Base-by-base conservation (phyloP, 345 rosid species). In the Eucalyptus albens region DNA sequence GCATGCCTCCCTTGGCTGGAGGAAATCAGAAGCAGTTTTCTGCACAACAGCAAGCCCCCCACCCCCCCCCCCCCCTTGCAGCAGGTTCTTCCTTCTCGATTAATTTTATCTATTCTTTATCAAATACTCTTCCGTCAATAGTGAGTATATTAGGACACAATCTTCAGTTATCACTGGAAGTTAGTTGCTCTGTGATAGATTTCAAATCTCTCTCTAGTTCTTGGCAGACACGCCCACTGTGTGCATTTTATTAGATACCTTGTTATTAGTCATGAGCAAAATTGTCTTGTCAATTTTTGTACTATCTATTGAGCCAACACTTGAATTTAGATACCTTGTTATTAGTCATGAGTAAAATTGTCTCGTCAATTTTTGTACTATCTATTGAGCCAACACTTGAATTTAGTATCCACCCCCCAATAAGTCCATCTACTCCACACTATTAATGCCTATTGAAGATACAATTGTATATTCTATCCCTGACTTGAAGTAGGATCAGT, bases 1-100 rank as follows among this genome's bases (percentile, higher is more conserved):
- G 96, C 87, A 95, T 97, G 91, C 95, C 96, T 80, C 86, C 97
- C 88, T 95, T 94, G 86, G 89, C 93, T 89, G 97, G 95, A 92
- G 99, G 97, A 93, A 96, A 91, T 88, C 97, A 95, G 91, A 97
- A 97, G 93, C 99, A 97, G 93, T 97, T 97, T 91, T 93, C 99
- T 92, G 90, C 97, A 51, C 98, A 94, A 88, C 99, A 95, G 89
- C 96, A 96, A 91, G 96, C 92, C 91, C 96, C n/a, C n/a, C n/a
- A n/a, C n/a, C n/a, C n/a, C n/a, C n/a, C n/a, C n/a, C n/a, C n/a
- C 98, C 24, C 95, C 94, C 62, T 86, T 95, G 93, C 97, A 93
- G 92, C 98, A 96, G 99, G 99, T 96, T 89, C 88, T 77, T 60
- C 87, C 91, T 89, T 77, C 88, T 94, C 45, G 86, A 72, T 65